phyloP scores from a whole-genome alignment of 371 early-diverging fungal genomes.

The Rhizopus sp. region DNA sequence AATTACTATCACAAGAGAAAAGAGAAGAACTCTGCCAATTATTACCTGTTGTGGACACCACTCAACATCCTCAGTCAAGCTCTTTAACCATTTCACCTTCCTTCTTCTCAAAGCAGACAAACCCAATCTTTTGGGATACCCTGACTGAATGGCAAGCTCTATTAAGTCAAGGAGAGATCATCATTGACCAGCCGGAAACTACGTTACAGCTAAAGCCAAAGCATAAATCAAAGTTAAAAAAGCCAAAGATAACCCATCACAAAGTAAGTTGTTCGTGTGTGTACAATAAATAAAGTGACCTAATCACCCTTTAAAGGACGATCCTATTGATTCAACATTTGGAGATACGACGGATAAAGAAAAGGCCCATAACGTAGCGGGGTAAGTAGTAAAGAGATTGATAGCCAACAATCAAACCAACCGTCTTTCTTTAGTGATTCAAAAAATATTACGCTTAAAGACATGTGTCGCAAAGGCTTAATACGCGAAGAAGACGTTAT shows the following conservation, averaged over 20 bases:
- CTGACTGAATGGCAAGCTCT: conserved; percentile 45
- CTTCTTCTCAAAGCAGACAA: conserved; percentile 39
- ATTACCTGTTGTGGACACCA: conserved; percentile 34
- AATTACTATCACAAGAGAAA: conserved; percentile 39
- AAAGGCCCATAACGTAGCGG: conserved; percentile 50
- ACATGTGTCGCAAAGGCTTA: conserved; percentile 54
- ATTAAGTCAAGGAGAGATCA: conserved; percentile 30
- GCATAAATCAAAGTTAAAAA: conserved; percentile 5
- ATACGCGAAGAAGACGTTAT: conserved; percentile 51
- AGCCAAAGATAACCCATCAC: conserved; percentile 5
- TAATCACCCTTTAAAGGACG: conserved; percentile 26
- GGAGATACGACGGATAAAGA: conserved; percentile 47
- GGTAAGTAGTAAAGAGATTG: conserved; percentile 25
- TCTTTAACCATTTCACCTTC: conserved; percentile 10
- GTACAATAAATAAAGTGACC: background rate
- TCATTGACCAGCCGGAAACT: conserved; percentile 7
- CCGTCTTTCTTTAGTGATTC: conserved; percentile 37
- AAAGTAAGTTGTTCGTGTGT: background rate
- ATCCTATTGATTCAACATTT: conserved; percentile 42
- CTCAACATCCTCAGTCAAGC: background rate
- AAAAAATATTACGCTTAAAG: conserved; percentile 50
- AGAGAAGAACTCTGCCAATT: conserved; percentile 34
- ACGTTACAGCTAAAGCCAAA: conserved; percentile 12
- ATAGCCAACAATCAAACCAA: background rate
- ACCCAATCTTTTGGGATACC: conserved; percentile 37